phyloP scores from a whole-genome alignment of 176 grass and related monocot genomes.

The Ampelocalamus luodianensis region DNA sequence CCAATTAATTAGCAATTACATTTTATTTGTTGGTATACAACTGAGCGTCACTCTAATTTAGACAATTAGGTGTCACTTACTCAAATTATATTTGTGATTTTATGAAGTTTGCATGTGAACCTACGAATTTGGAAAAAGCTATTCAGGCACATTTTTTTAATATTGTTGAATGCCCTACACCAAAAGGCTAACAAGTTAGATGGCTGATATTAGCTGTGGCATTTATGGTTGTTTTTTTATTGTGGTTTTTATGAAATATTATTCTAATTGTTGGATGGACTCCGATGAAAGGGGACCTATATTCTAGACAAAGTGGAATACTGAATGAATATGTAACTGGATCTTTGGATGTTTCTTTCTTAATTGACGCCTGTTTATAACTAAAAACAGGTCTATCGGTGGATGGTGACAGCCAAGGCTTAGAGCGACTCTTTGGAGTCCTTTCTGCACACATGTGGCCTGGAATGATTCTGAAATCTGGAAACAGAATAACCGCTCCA shows the following conservation, averaged over 20 bases:
- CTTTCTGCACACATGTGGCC: slow-evolving; percentile 97
- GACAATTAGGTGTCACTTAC: background rate
- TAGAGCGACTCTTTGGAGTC: slow-evolving; percentile 84
- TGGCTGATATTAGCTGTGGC: background rate
- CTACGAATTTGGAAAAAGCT: background rate
- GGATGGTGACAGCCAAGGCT: slow-evolving; percentile 94
- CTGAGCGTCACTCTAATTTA: too few relatives aligned
- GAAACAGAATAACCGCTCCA: slow-evolving; percentile 69
- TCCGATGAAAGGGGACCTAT: background rate
- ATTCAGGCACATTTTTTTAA: background rate
- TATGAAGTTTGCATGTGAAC: background rate
- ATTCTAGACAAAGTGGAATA: slow-evolving; percentile 7
- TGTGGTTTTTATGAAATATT: slow-evolving; percentile 3
- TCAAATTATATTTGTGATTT: background rate
- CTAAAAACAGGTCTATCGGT: slow-evolving; percentile 72
- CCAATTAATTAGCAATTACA: background rate
- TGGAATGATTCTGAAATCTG: slow-evolving; percentile 96
- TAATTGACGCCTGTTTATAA: slow-evolving; percentile 12
- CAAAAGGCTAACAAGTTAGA: background rate
- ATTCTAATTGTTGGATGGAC: slow-evolving; percentile 10
- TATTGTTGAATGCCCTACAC: background rate
- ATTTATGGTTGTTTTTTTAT: background rate
- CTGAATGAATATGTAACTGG: background rate
- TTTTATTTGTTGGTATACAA: too few relatives aligned
- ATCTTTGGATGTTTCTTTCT: background rate